Conservation (phyloP, 805 yeast species). For the Candida argentea region DNA sequence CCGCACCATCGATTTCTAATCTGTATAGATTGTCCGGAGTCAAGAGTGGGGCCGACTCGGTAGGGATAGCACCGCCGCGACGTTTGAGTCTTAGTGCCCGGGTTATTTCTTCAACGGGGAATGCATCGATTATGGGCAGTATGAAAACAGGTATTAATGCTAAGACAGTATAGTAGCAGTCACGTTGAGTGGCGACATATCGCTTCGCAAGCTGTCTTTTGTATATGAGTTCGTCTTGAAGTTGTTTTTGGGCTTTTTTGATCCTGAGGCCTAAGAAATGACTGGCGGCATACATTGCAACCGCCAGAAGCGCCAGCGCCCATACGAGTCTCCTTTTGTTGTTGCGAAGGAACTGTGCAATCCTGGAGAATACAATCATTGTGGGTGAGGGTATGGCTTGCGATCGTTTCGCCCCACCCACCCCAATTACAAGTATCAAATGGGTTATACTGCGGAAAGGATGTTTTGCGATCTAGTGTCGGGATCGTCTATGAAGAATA, state of each 20-base stretch:
- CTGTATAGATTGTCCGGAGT: slow-evolving; percentile 32
- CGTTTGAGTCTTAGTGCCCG: slow-evolving; percentile 57
- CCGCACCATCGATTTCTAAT: slow-evolving; percentile 17
- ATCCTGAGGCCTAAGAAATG: slow-evolving; percentile 29
- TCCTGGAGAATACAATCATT: slow-evolving; percentile 32
- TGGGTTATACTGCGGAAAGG: no score
- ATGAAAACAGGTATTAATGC: slow-evolving; percentile 73
- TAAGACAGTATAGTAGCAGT: slow-evolving; percentile 73
- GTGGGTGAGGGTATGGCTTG: neutral
- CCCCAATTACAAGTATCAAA: neutral
- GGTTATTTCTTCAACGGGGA: slow-evolving; percentile 68
- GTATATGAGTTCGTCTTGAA: slow-evolving; percentile 30
- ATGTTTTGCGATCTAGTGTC: no score
- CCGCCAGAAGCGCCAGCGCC: slow-evolving; percentile 23
- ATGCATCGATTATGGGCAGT: slow-evolving; percentile 47
- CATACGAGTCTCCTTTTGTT: slow-evolving; percentile 26
- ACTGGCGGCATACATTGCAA: slow-evolving; percentile 26
- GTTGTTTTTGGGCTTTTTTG: slow-evolving; percentile 28
- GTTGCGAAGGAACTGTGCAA: slow-evolving; percentile 30
- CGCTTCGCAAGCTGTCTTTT: slow-evolving; percentile 58
- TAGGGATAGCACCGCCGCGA: slow-evolving; percentile 10
- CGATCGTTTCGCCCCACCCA: neutral
- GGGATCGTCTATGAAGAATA: no score
- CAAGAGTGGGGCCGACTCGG: slow-evolving; percentile 8
- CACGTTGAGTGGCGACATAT: slow-evolving; percentile 86